Conservation (phyloP, 2,329 filamentous ascomycete species). For the Fusarium algeriense region DNA sequence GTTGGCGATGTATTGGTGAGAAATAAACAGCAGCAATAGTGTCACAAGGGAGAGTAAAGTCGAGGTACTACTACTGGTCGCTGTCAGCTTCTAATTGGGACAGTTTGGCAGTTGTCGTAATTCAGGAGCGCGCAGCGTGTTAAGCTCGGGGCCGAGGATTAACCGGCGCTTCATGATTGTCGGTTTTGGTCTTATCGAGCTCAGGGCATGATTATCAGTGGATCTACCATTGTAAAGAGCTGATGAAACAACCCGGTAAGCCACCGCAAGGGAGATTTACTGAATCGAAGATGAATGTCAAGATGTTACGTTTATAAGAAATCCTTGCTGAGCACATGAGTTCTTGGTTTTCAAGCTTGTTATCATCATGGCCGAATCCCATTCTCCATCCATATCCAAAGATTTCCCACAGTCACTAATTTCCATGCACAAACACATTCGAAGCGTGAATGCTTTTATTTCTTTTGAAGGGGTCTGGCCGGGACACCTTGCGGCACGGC, state of each 20-base stretch:
- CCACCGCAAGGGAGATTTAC: background rate
- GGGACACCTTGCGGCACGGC: conserved; percentile 39
- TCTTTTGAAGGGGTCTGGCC: conserved; percentile 38
- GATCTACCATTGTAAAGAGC: conserved; percentile 1
- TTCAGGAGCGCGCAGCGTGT: conserved; percentile 47
- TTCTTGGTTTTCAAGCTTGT: background rate
- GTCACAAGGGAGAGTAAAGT: conserved; percentile 29
- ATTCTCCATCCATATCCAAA: background rate
- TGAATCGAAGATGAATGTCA: background rate
- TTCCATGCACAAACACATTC: conserved; percentile 1
- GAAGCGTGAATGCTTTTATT: conserved; percentile 43
- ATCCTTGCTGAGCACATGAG: background rate
- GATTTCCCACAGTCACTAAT: background rate
- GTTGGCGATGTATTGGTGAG: conserved; percentile 1
- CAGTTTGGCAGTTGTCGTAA: conserved; percentile 52
- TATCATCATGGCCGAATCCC: background rate
- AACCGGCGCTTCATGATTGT: conserved; percentile 30
- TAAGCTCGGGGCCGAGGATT: conserved; percentile 38
- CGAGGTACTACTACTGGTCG: conserved; percentile 26
- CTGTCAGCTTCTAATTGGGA: conserved; percentile 44
- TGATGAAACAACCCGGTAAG: conserved; percentile 14
- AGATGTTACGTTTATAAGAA: background rate
- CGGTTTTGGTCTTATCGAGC: conserved; percentile 5
- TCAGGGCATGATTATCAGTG: conserved; percentile 24
- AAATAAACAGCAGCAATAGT: conserved; percentile 8